phyloP scores from a whole-genome alignment of 768 basidiomycete species.

The Auriscalpium orientale region DNA sequence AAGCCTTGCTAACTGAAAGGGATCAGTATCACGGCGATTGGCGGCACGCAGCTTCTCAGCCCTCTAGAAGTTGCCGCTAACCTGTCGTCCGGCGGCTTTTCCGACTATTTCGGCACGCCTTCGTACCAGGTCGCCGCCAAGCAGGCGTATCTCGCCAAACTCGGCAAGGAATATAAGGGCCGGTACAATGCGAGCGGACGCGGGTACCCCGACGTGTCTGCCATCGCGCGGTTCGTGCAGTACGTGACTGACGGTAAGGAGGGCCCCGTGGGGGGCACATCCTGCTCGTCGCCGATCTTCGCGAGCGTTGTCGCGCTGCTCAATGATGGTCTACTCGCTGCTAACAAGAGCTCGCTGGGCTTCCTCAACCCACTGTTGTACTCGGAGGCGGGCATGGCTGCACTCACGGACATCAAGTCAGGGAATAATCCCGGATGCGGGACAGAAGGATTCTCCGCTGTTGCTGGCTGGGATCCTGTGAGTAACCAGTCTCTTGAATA shows the following conservation, averaged over 20 bases:
- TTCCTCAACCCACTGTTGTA: conserved; percentile 18
- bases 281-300: conserved; percentile 9
- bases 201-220: conserved; percentile 14
- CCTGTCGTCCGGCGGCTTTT: conserved; percentile 2
- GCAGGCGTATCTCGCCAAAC: conserved; percentile 1
- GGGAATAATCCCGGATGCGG: conserved; percentile 7
- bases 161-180: conserved; percentile 6
- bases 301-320: conserved; percentile 14
- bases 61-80: conserved; percentile 16
- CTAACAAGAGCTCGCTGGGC: conserved; percentile 13
- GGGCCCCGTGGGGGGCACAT: neutral
- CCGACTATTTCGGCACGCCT: conserved; percentile 11
- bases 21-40: conserved; percentile 21
- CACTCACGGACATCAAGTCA: neutral
- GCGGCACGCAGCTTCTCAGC: conserved; percentile 14
- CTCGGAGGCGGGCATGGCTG: conserved; percentile 1
- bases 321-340: conserved; percentile 14
- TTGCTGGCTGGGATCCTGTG: conserved; percentile 11
- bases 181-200: conserved; percentile 15
- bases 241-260: neutral
- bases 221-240: neutral
- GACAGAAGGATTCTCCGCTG: conserved; percentile 11
- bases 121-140: conserved; percentile 9
- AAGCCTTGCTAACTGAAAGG: neutral
- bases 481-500: neutral